Evolutionary conservation across 768 basidiomycete species (phyloP), one percentile per base, ranked within the genome.

Genomic region (Cyathus striatus): DNA sequence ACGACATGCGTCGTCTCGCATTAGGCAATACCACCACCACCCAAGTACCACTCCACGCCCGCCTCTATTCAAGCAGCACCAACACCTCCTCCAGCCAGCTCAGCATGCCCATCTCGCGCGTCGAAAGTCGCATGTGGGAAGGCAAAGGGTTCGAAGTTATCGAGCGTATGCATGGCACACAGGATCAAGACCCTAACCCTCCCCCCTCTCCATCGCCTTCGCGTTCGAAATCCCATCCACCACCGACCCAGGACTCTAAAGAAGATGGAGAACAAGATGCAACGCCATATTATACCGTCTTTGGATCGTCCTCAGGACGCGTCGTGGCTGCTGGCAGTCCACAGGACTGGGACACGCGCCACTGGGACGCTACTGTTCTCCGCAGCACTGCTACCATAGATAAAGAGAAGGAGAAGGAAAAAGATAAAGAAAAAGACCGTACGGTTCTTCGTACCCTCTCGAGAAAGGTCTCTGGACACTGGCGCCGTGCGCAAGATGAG

Each of bases 281-380:
- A 24, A 64, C 60, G 7, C 77, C 78, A n/a, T 77, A 79, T 40
- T 79, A 79, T 49, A 76, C 79, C 3, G 70, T 81, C 13, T 69
- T 79, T 44, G 79, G 79, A 1, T 62, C 66, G 5, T 55, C 64
- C 0, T 63, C 72, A 1, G 77, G 66, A 1, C 66, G 65, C 6
- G 59, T 72, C 5, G 63, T 75, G 13, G 69, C 66, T 10, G 69
- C 70, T 0, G 73, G 70, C 0, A 65, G 68, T 7, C 64, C 67
- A 0, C 66, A 66, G 7, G 76, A 76, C 37, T 59, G 54, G 53
- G 64, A 64, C 21, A 21, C 41, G 42, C 14, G 49, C 34, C 32
- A 38, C 13, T 46, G 45, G 46, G 45, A 40, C 14, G 45, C 47
- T 20, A 20, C 9, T 2, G 33, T 34, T 2, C 7, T 34, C 20